A percentile compares a stretch with the other conserved stretches of the same genome.
These are phyloP conservation scores for Pseudogymnoascus sp. DNA, from an alignment of 2,329 filamentous ascomycete genomes.

Conservation along the genomic window DNA sequence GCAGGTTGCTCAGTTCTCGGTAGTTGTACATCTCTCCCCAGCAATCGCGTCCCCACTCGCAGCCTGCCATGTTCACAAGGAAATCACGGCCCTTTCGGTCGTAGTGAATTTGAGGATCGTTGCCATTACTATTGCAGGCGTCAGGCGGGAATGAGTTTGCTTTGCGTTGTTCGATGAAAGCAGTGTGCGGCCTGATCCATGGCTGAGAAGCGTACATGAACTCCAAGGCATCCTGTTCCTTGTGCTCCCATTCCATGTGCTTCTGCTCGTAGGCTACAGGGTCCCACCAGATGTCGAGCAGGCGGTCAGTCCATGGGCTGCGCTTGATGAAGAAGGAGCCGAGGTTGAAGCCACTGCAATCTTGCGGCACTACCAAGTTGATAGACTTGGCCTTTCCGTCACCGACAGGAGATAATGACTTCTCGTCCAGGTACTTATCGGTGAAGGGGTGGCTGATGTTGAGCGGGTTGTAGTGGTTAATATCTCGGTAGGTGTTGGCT, in stretches of 20 bases:
- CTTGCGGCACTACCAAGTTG: slow-evolving; percentile 83
- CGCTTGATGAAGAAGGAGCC: slow-evolving; percentile 90
- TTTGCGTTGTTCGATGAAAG: slow-evolving; percentile 82
- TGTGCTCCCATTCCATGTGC: slow-evolving; percentile 99
- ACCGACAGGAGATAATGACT: slow-evolving; percentile 64
- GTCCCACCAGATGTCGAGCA: slow-evolving; percentile 98
- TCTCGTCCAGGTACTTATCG: slow-evolving; percentile 67
- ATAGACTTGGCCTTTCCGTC: slow-evolving; percentile 74
- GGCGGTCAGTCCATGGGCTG: slow-evolving; percentile 79
- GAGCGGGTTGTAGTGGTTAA: slow-evolving; percentile 91
- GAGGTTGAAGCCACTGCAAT: slow-evolving; percentile 93
- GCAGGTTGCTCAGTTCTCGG: slow-evolving; percentile 79
- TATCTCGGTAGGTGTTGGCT: slow-evolving; percentile 79
- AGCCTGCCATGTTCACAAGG: slow-evolving; percentile 96
- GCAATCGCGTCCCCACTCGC: slow-evolving; percentile 93
- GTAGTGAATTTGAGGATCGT: slow-evolving; percentile 78
- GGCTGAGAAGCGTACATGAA: slow-evolving; percentile 86
- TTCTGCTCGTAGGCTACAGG: slow-evolving; percentile 96
- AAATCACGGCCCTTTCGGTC: slow-evolving; percentile 81
- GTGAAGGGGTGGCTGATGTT: slow-evolving; percentile 82
- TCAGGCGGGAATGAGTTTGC: slow-evolving; percentile 93
- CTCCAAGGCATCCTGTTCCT: slow-evolving; percentile 93
- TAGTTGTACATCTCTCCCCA: slow-evolving; percentile 98
- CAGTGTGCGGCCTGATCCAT: slow-evolving; percentile 84
- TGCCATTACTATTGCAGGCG: slow-evolving; percentile 72